Evolutionary conservation across 352 stramenopile species (phyloP), one percentile per base, ranked within the genome.

Genomic region (Phytophthora vignae): DNA sequence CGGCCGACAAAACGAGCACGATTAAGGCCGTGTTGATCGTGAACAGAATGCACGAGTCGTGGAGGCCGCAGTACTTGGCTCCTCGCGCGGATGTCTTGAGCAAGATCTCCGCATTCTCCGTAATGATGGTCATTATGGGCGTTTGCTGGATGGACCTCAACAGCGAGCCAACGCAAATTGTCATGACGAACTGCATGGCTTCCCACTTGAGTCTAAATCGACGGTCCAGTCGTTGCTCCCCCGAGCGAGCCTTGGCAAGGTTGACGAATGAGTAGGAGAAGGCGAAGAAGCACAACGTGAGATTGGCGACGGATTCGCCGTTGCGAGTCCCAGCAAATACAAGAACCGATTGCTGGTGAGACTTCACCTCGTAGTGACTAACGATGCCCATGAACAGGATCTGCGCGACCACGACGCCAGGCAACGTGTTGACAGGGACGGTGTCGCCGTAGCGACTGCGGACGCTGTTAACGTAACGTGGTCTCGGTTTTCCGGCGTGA

Each of bases 1-100:
- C 7, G 27, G 27, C 27, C 27, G 27, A 31, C 27, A 31, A 31
- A 31, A 31, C 7, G 27, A 31, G 27, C 27, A 31, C 27, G 27
- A 31, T 31, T 8, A 31, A 31, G 27, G 27, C 27, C 27, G 27
- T 60, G 29, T 74, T 66, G 8, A 69, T 46, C 14, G 44, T 70
- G 55, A 74, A 74, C 1, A 74, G 46, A 15, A 74, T 22, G 49
- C 67, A 74, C n/a, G 67, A 46, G 29, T 74, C 67, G 19, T 63
- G 69, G 17, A 74, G 54, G n/a, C 60, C 49, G 27, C 67, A 74
- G 22, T 63, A 50, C 36, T 65, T 61, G 27, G 27, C 27, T 31
- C 27, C 27, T 31, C 27, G 27, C 27, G 27, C 27, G 27, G 27
- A 31, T 31, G 27, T 31, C 5, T 31, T 31, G 27, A 31, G 27